Percentiles rank a stretch among this genome's conserved stretches.
These are phyloP conservation scores for Neurospora cerealis DNA, from an alignment of 495 filamentous ascomycete species.

Conservation along the genomic window DNA sequence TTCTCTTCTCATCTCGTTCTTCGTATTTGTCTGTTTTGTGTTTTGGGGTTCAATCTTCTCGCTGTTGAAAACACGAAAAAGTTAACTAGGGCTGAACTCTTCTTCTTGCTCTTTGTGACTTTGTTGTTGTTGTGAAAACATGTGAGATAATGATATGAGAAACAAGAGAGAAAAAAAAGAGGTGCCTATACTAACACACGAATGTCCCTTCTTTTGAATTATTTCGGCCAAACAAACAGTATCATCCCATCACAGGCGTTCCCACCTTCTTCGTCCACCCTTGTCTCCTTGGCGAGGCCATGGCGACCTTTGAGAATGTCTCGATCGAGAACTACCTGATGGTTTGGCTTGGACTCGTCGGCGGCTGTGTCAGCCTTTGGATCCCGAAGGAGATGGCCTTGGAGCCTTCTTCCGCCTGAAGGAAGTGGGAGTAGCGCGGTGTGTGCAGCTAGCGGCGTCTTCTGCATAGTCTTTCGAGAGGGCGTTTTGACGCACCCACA, in stretches of 20 bases:
- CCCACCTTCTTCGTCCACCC: constrained; percentile 79
- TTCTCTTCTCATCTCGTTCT: background rate
- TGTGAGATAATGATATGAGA: constrained; percentile 8
- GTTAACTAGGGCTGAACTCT: constrained; percentile 33
- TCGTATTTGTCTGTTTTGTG: constrained; percentile 19
- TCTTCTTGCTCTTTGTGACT: constrained; percentile 15
- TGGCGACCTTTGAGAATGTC: constrained; percentile 43
- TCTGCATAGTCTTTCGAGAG: background rate
- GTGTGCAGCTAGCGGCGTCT: background rate
- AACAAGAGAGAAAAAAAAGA: constrained; percentile 11
- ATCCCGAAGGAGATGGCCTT: constrained; percentile 50
- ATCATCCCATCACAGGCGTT: constrained; percentile 65
- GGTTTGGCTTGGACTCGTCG: constrained; percentile 72
- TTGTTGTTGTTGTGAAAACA: background rate
- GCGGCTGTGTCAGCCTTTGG: constrained; percentile 60
- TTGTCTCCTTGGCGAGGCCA: constrained; percentile 72
- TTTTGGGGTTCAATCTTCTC: background rate
- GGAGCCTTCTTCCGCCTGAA: constrained; percentile 4
- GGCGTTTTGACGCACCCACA: background rate
- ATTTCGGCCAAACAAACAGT: constrained; percentile 35
- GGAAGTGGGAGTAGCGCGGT: background rate
- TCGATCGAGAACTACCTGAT: constrained; percentile 59
- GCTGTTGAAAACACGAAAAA: constrained; percentile 9
- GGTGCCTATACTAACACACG: constrained; percentile 33
- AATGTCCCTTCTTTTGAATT: constrained; percentile 10